Evolutionary conservation across 2,329 filamentous ascomycete genomes (phyloP).

Genomic region (Chaetothyriales sp.): DNA sequence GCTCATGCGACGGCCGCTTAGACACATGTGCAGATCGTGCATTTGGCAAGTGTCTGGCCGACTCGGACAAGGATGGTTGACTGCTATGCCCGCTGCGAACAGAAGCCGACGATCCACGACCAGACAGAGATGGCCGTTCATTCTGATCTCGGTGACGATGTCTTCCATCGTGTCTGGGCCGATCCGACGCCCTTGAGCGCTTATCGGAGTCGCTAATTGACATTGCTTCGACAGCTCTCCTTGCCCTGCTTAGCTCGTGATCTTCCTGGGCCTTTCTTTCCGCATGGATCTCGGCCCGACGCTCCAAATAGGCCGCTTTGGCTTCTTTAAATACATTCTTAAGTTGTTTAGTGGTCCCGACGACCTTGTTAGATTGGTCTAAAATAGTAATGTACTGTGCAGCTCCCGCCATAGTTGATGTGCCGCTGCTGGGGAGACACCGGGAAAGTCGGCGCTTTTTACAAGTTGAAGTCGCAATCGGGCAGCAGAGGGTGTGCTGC

Average conservation of each 20-base stretch:
- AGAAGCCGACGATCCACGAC: constrained; percentile 6
- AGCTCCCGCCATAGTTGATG: constrained; percentile 23
- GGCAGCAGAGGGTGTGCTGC: background rate
- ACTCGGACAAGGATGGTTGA: background rate
- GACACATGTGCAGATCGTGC: constrained; percentile 12
- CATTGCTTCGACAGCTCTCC: constrained; percentile 31
- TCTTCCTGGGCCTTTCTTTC: constrained; percentile 50
- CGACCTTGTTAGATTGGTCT: constrained; percentile 81
- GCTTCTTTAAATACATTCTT: constrained; percentile 87
- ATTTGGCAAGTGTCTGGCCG: constrained; percentile 5
- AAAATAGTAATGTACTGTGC: constrained; percentile 76
- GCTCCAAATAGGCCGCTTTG: constrained; percentile 72
- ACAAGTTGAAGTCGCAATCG: background rate
- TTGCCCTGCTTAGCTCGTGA: constrained; percentile 44
- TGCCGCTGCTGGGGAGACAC: background rate
- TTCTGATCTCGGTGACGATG: constrained; percentile 13
- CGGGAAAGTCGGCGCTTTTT: background rate
- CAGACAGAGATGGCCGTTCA: constrained; percentile 2
- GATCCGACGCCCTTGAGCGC: background rate
- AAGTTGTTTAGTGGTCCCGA: constrained; percentile 81
- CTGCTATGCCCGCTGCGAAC: constrained; percentile 1
- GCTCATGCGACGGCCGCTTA: constrained; percentile 19
- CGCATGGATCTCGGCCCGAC: constrained; percentile 67
- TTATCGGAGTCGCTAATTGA: constrained; percentile 31
- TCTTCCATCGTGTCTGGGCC: constrained; percentile 8